phyloP scores from a whole-genome alignment of 768 basidiomycete species.

The Leccinum rimulosum region DNA sequence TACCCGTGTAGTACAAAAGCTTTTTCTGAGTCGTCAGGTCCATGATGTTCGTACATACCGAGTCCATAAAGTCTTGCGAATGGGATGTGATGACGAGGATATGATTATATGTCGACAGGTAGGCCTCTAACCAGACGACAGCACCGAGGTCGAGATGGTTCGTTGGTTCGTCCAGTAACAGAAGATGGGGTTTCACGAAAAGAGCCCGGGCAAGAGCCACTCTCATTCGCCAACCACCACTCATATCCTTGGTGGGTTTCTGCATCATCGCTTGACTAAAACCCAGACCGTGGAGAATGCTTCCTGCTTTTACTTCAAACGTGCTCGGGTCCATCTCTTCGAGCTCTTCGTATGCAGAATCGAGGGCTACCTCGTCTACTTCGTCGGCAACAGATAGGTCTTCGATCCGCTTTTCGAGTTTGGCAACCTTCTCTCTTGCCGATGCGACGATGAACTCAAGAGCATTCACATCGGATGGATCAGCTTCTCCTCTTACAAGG shows the following conservation, averaged over 20 bases:
- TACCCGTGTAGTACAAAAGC: conserved; percentile 91
- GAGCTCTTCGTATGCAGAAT: conserved; percentile 89
- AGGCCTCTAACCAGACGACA: conserved; percentile 98
- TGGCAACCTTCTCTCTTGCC: conserved; percentile 89
- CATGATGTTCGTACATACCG: conserved; percentile 97
- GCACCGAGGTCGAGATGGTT: conserved; percentile 96
- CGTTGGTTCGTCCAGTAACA: conserved; percentile 90
- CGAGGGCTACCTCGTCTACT: conserved; percentile 85
- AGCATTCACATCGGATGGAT: conserved; percentile 94
- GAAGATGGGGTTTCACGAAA: conserved; percentile 93
- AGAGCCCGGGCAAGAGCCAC: conserved; percentile 94
- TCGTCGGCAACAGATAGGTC: conserved; percentile 87
- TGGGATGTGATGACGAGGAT: conserved; percentile 97
- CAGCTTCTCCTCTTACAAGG: conserved; percentile 93
- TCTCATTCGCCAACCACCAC: conserved; percentile 99
- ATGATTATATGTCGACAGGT: conserved; percentile 97
- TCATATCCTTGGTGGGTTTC: conserved; percentile 97
- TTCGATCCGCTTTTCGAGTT: conserved; percentile 91
- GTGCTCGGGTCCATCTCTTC: conserved; percentile 96
- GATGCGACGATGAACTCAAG: conserved; percentile 94
- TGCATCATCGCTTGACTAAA: conserved; percentile 91
- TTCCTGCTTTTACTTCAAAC: conserved; percentile 94
- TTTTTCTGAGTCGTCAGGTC: conserved; percentile 92
- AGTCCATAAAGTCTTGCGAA: conserved; percentile 99
- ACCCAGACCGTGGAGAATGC: conserved; percentile 96